Evolutionary conservation across 2,329 filamentous ascomycete species (phyloP).

Genomic region (Diaporthe sp.): DNA sequence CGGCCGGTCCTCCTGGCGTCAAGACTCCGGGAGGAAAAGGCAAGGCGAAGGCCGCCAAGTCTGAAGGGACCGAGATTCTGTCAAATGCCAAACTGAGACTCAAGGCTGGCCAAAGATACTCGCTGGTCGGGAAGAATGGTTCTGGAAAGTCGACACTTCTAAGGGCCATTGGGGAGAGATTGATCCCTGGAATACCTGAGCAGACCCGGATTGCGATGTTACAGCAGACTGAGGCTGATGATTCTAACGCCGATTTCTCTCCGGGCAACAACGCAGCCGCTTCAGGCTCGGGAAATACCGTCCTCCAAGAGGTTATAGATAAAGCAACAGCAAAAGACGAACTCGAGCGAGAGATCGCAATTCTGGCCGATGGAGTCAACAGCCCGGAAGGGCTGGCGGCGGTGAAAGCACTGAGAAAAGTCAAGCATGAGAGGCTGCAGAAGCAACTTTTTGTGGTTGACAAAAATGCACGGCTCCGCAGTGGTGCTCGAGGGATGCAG

Average conservation of each 20-base stretch:
- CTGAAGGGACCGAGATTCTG: constrained; percentile 75
- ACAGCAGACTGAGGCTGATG: constrained; percentile 72
- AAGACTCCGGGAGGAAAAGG: constrained; percentile 43
- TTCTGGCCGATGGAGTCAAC: constrained; percentile 73
- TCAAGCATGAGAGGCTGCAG: constrained; percentile 74
- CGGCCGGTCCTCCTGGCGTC: constrained; percentile 46
- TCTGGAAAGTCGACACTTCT: constrained; percentile 85
- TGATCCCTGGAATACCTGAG: constrained; percentile 82
- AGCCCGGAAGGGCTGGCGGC: constrained; percentile 69
- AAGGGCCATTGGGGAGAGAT: constrained; percentile 81
- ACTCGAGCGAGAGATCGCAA: constrained; percentile 71
- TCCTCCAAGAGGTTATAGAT: constrained; percentile 79
- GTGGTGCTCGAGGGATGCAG: constrained; percentile 80
- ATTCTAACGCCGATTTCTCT: constrained; percentile 49
- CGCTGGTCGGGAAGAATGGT: constrained; percentile 84
- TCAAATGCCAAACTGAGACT: constrained; percentile 78
- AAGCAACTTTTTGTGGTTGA: constrained; percentile 77
- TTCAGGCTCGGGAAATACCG: constrained; percentile 52
- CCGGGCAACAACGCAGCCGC: constrained; percentile 40
- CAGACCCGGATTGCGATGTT: constrained; percentile 76
- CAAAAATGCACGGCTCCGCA: constrained; percentile 80
- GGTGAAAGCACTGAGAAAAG: constrained; percentile 70
- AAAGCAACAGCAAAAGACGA: constrained; percentile 69
- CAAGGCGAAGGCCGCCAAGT: constrained; percentile 65
- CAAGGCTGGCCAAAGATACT: constrained; percentile 82